Base-by-base conservation (phyloP, 1,284 basidiomycete species). In the Tremellales sp. region DNA sequence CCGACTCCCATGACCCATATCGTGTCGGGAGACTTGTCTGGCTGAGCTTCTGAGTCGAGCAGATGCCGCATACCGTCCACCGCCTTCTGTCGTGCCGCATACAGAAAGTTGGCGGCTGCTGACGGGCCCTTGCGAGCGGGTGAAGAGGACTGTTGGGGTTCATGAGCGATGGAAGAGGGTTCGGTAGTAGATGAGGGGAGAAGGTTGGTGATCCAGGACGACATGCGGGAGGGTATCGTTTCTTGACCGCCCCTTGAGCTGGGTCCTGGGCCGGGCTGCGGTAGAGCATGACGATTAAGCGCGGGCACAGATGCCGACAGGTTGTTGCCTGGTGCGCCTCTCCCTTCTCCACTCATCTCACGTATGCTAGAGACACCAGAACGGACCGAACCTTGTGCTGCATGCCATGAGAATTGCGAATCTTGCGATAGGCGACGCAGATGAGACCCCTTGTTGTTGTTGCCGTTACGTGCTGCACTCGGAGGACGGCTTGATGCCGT, bases 1-100 rank as follows among this genome's bases (percentile, higher is more conserved):
- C 81, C 80, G 5, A 89, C 82, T 25, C 89, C 89, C 40, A 92
- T 78, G 6, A 92, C 73, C 87, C 87, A 91, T 39, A 92, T 91
- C 0, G 84, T 80, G 24, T 90, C 86, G 0, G 80, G 66, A 49
- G 82, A 89, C 58, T 81, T 84, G 72, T 92, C 89, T 1, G 87
- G 87, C 3, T 80, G 81, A 1, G 72, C 72, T 70, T 93, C 89
- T 58, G 81, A 83, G 74, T 93, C 89, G 52, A 90, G 78, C 6
- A 93, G 75, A 72, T 89, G 87, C 23, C 89, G 79, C 76, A 90
- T 82, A 4, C 70, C 68, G 35, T 72, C 72, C 0, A 68, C 72
- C 1, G 71, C 71, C 48, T 66, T 67, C 51, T 74, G 71, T 25
- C 68, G 61, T 11, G 73, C 72, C 3, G 70, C 70, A 33, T 63